phyloP scores from a whole-genome alignment of 139 green algal species.

The Pleodorina starrii region DNA sequence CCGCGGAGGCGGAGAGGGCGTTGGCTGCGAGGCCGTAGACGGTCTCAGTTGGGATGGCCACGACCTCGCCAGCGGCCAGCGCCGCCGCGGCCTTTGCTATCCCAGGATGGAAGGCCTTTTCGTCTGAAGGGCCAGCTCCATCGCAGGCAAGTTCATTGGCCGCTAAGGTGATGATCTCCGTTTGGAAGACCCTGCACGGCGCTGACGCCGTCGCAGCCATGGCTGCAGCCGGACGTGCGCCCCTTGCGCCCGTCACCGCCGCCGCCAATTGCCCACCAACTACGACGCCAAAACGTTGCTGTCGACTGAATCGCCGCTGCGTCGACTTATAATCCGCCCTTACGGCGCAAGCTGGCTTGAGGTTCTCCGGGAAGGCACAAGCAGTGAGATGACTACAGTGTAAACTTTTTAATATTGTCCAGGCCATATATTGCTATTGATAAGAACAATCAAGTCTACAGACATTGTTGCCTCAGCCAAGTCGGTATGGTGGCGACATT shows the following conservation, averaged over 20 bases:
- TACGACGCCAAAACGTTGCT: neutral
- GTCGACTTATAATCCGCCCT: neutral
- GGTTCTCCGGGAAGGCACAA: too few species aligned
- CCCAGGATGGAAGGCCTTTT: constrained; percentile 56
- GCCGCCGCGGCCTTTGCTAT: constrained; percentile 34
- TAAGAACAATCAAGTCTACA: too few species aligned
- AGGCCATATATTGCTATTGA: too few species aligned
- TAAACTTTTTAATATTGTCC: too few species aligned
- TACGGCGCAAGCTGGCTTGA: neutral
- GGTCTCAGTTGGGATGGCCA: constrained; percentile 74
- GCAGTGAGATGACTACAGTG: too few species aligned
- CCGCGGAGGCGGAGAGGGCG: constrained; percentile 55
- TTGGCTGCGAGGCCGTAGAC: constrained; percentile 75
- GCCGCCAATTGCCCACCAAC: too few species aligned
- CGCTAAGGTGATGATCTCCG: neutral
- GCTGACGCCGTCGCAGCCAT: neutral
- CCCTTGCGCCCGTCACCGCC: neutral
- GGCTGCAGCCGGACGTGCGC: neutral
- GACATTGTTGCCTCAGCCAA: too few species aligned
- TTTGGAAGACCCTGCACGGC: neutral
- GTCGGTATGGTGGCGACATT: too few species aligned
- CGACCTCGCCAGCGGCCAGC: constrained; percentile 31
- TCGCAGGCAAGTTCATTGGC: neutral
- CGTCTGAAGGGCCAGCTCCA: neutral
- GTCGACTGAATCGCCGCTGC: neutral